Conservation (phyloP, 257 asterid genomes). For the Leonotis leonurus region DNA sequence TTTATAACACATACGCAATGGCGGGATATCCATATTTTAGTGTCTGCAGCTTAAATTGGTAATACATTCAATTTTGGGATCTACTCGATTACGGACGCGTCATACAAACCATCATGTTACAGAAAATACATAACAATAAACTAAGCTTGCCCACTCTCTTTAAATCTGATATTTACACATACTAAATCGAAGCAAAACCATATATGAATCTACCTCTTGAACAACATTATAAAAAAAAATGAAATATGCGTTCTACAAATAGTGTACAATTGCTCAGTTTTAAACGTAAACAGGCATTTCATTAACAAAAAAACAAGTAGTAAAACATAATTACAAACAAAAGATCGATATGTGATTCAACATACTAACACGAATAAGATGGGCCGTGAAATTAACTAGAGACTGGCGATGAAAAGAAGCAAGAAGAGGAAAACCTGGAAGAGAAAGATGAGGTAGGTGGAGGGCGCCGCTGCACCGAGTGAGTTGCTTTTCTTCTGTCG, state of each 20-base stretch:
- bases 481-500: not conserved
- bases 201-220: not conserved
- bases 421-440: constrained; percentile 1
- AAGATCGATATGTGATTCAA: not conserved
- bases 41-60: not conserved
- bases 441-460: not conserved
- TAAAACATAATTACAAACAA: not conserved
- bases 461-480: constrained; percentile 7
- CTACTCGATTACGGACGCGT: not conserved
- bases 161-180: not conserved
- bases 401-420: no score
- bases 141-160: not conserved
- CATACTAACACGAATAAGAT: no score
- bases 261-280: not conserved
- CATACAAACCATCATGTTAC: not conserved
- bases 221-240: not conserved
- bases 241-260: not conserved
- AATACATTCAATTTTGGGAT: not conserved
- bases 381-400: no score
- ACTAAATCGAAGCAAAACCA: not conserved
- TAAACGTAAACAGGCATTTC: not conserved
- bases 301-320: not conserved
- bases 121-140: not conserved
- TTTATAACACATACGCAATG: not conserved
- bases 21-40: not conserved